phyloP scores from a whole-genome alignment of 805 yeast genomes.

The Spathaspora arborariae region DNA sequence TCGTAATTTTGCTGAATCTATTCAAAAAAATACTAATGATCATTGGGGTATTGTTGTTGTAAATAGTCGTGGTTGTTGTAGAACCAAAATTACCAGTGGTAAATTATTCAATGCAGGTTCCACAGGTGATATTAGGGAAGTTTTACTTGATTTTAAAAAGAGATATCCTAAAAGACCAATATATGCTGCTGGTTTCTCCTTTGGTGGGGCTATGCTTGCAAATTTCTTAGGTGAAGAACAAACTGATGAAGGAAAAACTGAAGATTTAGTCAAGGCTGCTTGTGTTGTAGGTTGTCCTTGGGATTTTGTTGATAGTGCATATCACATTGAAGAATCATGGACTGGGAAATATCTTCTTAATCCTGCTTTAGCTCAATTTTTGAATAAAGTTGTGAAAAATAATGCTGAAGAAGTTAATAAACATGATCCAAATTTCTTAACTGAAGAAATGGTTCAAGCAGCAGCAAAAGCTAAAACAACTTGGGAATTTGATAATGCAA shows the following conservation, averaged over 20 bases:
- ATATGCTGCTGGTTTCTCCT: conserved; percentile 73
- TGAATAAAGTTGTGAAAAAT: conserved; percentile 29
- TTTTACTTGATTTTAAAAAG: conserved; percentile 46
- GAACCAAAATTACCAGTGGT: conserved; percentile 65
- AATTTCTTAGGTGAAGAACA: conserved; percentile 71
- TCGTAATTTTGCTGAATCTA: conserved; percentile 48
- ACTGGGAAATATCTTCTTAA: conserved; percentile 31
- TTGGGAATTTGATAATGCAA: conserved; percentile 57
- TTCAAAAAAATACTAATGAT: conserved; percentile 26
- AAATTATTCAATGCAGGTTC: conserved; percentile 67
- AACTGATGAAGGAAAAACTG: conserved; percentile 28
- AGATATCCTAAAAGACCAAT: conserved; percentile 59
- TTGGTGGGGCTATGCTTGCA: conserved; percentile 70
- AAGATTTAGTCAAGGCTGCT: conserved; percentile 43
- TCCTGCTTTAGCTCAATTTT: conserved; percentile 30
- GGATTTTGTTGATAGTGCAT: conserved; percentile 57
- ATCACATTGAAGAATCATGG: conserved; percentile 36
- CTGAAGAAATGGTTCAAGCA: conserved; percentile 16
- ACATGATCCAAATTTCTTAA: conserved; percentile 25
- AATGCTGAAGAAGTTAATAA: conserved; percentile 29
- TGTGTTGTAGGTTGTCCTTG: conserved; percentile 64
- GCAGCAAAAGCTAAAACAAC: conserved; percentile 28
- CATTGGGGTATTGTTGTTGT: conserved; percentile 64
- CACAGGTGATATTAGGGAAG: conserved; percentile 63
- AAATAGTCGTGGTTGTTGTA: conserved; percentile 75